phyloP scores from a whole-genome alignment of 495 filamentous ascomycete species.

The Hypoxylon trugodes region DNA sequence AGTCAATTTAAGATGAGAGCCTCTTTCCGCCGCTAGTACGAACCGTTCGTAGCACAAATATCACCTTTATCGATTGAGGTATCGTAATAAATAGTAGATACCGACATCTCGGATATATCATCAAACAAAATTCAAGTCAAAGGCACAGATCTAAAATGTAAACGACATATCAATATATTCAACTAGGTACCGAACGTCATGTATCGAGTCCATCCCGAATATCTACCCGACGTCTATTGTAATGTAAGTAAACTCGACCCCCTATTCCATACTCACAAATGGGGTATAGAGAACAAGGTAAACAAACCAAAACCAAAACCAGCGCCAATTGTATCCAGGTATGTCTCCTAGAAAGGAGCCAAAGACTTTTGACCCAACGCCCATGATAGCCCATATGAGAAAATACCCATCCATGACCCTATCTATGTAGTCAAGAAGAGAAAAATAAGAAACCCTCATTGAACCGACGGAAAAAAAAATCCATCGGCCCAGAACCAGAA shows the following conservation, averaged over 20 bases:
- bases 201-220: constrained; percentile 11
- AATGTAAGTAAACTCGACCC: constrained; percentile 7
- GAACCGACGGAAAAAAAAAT: background rate
- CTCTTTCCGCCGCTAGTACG: constrained; percentile 28
- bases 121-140: constrained; percentile 1
- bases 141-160: background rate
- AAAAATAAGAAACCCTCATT: constrained; percentile 3
- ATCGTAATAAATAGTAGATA: too few relatives aligned
- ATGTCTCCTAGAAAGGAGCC: background rate
- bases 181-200: constrained; percentile 14
- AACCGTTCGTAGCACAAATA: constrained; percentile 6
- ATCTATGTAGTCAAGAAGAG: constrained; percentile 8
- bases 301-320: background rate
- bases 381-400: background rate
- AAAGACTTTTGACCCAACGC: constrained; percentile 17
- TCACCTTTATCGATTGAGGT: constrained; percentile 1
- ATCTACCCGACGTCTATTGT: constrained; percentile 23
- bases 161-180: constrained; percentile 17
- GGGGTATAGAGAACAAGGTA: constrained; percentile 31
- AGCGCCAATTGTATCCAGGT: constrained; percentile 2
- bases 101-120: background rate
- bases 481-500: background rate
- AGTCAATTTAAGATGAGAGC: constrained; percentile 36
- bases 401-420: constrained; percentile 9
- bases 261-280: constrained; percentile 32